Evolutionary conservation across 306 rosid species (phyloP).

Genomic region (Prunus kanzakura): DNA sequence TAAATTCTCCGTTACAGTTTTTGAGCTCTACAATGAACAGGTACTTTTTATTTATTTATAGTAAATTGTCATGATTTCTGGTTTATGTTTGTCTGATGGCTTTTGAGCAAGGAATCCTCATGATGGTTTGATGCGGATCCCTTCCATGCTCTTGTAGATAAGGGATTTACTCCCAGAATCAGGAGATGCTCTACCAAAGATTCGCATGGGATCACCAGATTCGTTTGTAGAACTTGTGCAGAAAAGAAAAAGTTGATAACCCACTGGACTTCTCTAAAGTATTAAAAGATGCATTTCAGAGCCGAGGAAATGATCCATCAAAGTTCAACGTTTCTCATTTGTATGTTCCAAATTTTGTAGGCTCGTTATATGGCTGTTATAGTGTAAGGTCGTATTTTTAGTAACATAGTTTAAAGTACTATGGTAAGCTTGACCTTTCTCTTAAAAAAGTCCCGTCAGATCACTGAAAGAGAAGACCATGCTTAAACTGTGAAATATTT

Average conservation of each 20-base stretch:
- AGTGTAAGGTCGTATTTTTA: conserved; percentile 8
- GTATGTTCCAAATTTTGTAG: conserved; percentile 43
- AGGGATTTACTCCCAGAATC: no score
- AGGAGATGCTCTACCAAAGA: no score
- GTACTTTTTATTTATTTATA: conserved; percentile 26
- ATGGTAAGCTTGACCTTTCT: conserved; percentile 1
- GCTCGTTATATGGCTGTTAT: conserved; percentile 11
- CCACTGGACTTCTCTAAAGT: no score
- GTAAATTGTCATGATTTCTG: conserved; percentile 12
- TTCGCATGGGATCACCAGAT: no score
- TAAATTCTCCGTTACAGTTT: conserved; percentile 70
- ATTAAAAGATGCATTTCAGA: no score
- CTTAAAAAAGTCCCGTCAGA: neutral
- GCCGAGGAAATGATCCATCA: no score
- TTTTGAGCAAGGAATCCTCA: no score
- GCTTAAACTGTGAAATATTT: neutral
- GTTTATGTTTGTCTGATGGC: neutral
- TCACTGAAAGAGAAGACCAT: neutral
- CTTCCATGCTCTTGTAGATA: no score
- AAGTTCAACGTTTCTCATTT: no score
- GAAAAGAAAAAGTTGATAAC: no score
- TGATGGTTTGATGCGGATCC: no score
- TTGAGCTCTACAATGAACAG: conserved; percentile 93
- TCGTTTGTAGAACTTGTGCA: no score
- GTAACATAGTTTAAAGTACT: conserved; percentile 7